Evolutionary conservation across 495 filamentous ascomycete species (phyloP).

Genomic region (Hyphodiscus hymeniophilus): DNA sequence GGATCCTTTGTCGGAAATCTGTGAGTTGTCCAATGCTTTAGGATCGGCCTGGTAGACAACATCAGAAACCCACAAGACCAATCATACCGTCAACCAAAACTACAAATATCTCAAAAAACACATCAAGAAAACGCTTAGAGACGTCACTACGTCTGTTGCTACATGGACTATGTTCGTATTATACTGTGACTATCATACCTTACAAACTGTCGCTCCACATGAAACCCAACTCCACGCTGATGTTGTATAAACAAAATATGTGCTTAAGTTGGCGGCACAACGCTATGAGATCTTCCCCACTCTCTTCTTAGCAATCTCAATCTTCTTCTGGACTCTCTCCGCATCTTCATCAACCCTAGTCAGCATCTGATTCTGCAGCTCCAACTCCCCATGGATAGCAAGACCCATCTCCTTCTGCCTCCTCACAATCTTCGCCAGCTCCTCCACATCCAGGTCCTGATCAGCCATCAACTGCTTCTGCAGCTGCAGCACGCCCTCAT

Average conservation of each 20-base stretch:
- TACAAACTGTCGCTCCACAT: too few relatives aligned
- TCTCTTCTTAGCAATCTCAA: slow-evolving; percentile 74
- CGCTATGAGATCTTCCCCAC: slow-evolving; percentile 53
- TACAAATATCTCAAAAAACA: too few relatives aligned
- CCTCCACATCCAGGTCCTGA: slow-evolving; percentile 75
- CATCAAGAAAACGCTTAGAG: too few relatives aligned
- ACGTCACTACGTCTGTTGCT: too few relatives aligned
- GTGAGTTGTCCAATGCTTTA: too few relatives aligned
- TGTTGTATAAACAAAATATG: background rate
- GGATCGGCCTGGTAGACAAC: too few relatives aligned
- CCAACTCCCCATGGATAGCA: slow-evolving; percentile 77
- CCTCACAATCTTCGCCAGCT: slow-evolving; percentile 65
- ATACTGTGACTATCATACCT: too few relatives aligned
- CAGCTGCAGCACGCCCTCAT: slow-evolving; percentile 77
- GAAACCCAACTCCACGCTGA: background rate
- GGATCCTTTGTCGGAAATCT: too few relatives aligned
- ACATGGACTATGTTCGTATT: too few relatives aligned
- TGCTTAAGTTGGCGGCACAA: background rate
- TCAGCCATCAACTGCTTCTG: slow-evolving; percentile 76
- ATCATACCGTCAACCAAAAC: too few relatives aligned
- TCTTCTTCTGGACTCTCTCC: slow-evolving; percentile 63
- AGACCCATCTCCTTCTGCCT: slow-evolving; percentile 81
- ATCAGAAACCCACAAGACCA: too few relatives aligned
- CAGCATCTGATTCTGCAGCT: slow-evolving; percentile 76
- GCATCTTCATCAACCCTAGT: slow-evolving; percentile 67